Evolutionary conservation across 352 stramenopile species (phyloP), one percentile per base, ranked within the genome.

Genomic region (Phytophthora cactorum): DNA sequence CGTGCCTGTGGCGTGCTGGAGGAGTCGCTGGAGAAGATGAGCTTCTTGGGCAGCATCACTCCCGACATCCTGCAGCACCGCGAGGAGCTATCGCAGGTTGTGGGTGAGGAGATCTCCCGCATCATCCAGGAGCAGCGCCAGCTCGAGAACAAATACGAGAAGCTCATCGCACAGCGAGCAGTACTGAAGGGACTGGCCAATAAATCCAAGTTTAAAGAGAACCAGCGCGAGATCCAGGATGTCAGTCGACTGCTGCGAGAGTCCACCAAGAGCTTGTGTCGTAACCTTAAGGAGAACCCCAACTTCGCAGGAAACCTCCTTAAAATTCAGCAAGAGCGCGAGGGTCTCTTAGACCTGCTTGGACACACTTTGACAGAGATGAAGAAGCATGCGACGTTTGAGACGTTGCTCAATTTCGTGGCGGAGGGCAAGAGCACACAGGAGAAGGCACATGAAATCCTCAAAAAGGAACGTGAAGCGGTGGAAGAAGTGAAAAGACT

Each of bases 201-300:
- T 76, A 98, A 98, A 65, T 93, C 85, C 67, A 96, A 95, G 75
- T 98, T 97, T 66, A 98, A 97, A 49, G 85, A 97, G 51, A 96
- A 97, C 72, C 90, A 98, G 73, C 82, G 75, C 8, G 90, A 97
- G 68, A 98, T 98, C 58, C 84, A 97, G 66, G 92, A 97, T 45
- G 92, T 97, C 36, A 97, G 89, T 72, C 82, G 88, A 4, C 70
- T 91, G 32, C 71, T 98, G 47, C 82, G 91, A 32, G 90, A 98
- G 63, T 97, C 88, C 9, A 98, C 92, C 63, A 96, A 97, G 63
- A 97, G 90, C 47, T 69, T 98, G 31, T 97, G 90, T 61, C 81
- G 89, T 15, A 98, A 97, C 59, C 79, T 98, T 11, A 98, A 97
- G 66, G 84, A 98, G 72, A 98, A 97, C 70, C 91, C 92, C 5